Base-by-base conservation (phyloP, 148 eudicot genomes). In the Oxyria digyna region DNA sequence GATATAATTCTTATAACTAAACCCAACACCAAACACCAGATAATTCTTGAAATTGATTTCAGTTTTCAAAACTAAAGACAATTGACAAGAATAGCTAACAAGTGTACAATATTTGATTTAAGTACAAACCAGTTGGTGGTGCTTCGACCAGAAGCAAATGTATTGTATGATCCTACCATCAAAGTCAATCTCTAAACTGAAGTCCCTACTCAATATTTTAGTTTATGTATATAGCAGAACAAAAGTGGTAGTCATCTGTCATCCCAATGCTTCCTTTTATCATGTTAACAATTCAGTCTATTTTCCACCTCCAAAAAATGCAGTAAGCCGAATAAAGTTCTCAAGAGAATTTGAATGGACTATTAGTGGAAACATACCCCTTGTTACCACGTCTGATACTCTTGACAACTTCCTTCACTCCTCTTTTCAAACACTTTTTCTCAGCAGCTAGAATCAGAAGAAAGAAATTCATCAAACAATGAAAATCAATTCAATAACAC, bases 341-440 rank as follows among this genome's bases (percentile, higher is more conserved):
- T 38, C 41, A 43, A 8, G 48, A 46, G 7, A 18, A 4, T 6
- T 46, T 46, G 23, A 46, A n/a, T 46, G 23, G 4, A 46, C 6
- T 14, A 38, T 1, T n/a, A 18, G 8, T 0, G 38, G 3, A 24
- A 17, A 38, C 76, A 40, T 52, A 95, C 99, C 99, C 99, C 74
- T 95, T 91, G 78, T 84, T 78, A 18, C 99, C 99, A 0, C 89
- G 91, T 26, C 93, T 81, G 68, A 95, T 91, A 62, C 93, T 87
- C 78, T 95, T 91, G 14, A 91, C 99, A 5, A 95, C 99, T 78
- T 95, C 99, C 80, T 95, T 95, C 3, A 88, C 93, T 1, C 99
- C 99, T 83, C 97, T 84, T 84, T 95, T 91, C 83, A 95, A 80
- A 72, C 99, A 95, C 69, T 95, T 95, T 5, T 88, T 79, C 74